Base-by-base conservation (phyloP, 2,329 filamentous ascomycete species). In the Penicillium sp. region DNA sequence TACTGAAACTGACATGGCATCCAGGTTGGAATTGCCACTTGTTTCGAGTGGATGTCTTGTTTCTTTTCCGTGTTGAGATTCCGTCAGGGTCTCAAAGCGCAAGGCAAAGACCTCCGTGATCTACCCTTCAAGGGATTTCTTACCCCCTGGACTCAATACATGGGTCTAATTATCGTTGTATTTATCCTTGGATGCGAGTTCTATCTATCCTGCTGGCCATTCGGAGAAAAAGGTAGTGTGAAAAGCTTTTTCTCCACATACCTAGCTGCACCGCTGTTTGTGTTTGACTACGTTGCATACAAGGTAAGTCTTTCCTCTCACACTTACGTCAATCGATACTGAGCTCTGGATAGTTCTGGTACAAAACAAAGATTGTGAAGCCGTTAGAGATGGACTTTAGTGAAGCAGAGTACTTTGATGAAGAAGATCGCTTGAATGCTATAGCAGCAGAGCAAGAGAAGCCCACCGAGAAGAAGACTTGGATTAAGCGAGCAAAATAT, bases 171-270 rank as follows among this genome's bases (percentile, higher is more conserved):
- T 0, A 59, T 70, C 15, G 62, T 70, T 2, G 26, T 61, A 0
- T 67, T 69, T 28, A 63, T 70, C 36, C 59, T 68, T 31, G 62
- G 61, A 2, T 67, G 65, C 47, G 65, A 70, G 44, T 70, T 71
- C 44, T 70, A 71, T 42, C 55, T 70, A 23, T 59, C 66, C 3
- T 61, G 68, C 21, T 66, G 56, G 45, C 68, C 65, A 3, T 67
- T 71, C 23, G 63, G 62, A 2, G 67, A 60, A 41, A 63, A 65
- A 26, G 65, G 62, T 4, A 65, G 61, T 3, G 67, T 60, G 4
- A 67, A 61, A 53, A 65, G 56, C 18, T 71, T 70, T 58, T 70
- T 70, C 46, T 64, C 66, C 2, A 62, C 64, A 10, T 71, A 70
- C 33, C 56, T 71, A 1, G 65, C 65, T 2, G 67, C 64, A 7